phyloP scores from a whole-genome alignment of 768 basidiomycete genomes.

The Lactarius hengduanensis region DNA sequence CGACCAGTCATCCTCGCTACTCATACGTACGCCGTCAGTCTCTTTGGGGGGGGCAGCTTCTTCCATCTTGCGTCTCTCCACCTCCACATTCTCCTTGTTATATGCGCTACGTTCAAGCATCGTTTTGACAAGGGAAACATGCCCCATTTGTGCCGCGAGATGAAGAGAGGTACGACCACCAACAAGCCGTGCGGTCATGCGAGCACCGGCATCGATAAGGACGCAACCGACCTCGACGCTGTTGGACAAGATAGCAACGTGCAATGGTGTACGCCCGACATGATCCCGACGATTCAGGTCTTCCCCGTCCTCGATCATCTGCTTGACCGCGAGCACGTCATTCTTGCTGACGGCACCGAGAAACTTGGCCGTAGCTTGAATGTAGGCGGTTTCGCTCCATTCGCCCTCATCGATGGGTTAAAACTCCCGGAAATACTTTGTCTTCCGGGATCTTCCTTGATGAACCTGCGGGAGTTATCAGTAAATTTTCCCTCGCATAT shows the following conservation, averaged over 20 bases:
- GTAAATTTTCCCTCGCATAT: background rate
- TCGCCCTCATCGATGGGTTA: constrained; percentile 63
- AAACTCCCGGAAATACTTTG: constrained; percentile 63
- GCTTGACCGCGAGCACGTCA: constrained; percentile 42
- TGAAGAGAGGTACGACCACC: constrained; percentile 58
- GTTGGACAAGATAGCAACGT: constrained; percentile 51
- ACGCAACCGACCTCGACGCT: constrained; percentile 47
- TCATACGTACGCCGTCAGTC: constrained; percentile 28
- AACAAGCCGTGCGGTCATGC: constrained; percentile 54
- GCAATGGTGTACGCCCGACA: constrained; percentile 60
- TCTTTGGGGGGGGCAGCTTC: constrained; percentile 14
- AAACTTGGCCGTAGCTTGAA: constrained; percentile 52
- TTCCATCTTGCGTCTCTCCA: constrained; percentile 29
- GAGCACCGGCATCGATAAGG: constrained; percentile 54
- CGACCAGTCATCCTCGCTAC: constrained; percentile 30
- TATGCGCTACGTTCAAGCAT: constrained; percentile 49
- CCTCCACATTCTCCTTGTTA: constrained; percentile 34
- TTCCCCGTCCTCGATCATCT: constrained; percentile 43
- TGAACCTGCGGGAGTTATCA: constrained; percentile 42
- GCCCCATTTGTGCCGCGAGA: constrained; percentile 52
- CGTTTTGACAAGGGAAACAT: constrained; percentile 45
- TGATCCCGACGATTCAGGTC: constrained; percentile 58
- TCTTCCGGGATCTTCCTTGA: constrained; percentile 59
- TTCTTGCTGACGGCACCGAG: constrained; percentile 51
- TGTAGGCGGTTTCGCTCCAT: constrained; percentile 63